A percentile compares a stretch with the other conserved stretches of the same genome.
Evolutionary conservation across 2,329 filamentous ascomycete species (phyloP).

Genomic region (Trichoderma sp.): DNA sequence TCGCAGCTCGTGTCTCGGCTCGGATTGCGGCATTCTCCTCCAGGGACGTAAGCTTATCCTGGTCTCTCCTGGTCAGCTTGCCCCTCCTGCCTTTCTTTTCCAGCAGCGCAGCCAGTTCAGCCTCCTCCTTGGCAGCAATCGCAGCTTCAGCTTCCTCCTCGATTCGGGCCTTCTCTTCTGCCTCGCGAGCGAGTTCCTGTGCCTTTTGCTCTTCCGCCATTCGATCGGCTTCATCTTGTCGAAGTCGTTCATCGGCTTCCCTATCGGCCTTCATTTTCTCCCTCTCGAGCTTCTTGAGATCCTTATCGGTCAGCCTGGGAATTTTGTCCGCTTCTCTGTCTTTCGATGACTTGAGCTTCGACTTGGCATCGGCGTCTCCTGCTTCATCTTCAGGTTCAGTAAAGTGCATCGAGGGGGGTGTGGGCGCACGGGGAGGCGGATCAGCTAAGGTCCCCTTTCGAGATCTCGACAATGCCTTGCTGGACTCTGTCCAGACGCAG

Average conservation of each 20-base stretch:
- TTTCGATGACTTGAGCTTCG: slow-evolving; percentile 47
- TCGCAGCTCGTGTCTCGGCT: slow-evolving; percentile 21
- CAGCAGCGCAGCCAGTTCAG: slow-evolving; percentile 45
- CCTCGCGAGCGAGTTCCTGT: slow-evolving; percentile 37
- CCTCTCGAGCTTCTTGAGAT: slow-evolving; percentile 55
- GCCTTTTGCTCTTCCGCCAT: slow-evolving; percentile 27
- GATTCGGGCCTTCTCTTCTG: slow-evolving; percentile 33
- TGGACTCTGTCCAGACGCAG: slow-evolving; percentile 49
- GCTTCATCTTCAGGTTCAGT: slow-evolving; percentile 42
- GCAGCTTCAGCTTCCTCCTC: slow-evolving; percentile 34
- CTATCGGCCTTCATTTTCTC: slow-evolving; percentile 49
- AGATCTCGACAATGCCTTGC: slow-evolving; percentile 50
- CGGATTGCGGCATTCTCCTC: slow-evolving; percentile 7
- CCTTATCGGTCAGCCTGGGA: slow-evolving; percentile 52
- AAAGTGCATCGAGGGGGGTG: slow-evolving; percentile 51
- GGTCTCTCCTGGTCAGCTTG: slow-evolving; percentile 28
- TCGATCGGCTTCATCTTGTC: slow-evolving; percentile 30
- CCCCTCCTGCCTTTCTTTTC: slow-evolving; percentile 34
- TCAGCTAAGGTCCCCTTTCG: slow-evolving; percentile 45
- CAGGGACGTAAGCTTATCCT: slow-evolving; percentile 5
- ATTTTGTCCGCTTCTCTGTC: slow-evolving; percentile 39
- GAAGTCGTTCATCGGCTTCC: slow-evolving; percentile 40
- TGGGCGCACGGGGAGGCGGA: slow-evolving; percentile 52
- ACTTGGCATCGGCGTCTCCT: slow-evolving; percentile 44
- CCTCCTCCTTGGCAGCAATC: slow-evolving; percentile 40